phyloP scores from a whole-genome alignment of 768 basidiomycete genomes.

The Suillus alpinus region DNA sequence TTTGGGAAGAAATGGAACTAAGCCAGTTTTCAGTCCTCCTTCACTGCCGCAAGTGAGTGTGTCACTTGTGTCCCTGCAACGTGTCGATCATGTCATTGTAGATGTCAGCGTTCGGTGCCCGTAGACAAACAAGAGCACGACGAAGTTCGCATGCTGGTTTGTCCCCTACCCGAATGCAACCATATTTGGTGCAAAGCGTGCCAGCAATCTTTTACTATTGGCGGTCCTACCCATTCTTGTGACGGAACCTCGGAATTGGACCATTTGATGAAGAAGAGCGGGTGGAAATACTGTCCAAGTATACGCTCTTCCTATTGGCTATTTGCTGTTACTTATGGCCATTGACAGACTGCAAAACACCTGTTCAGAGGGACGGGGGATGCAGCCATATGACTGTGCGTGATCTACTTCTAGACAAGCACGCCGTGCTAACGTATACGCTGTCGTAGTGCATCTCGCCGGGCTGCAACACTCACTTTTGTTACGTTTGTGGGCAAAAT shows the following conservation, averaged over 20 bases:
- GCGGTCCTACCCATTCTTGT: constrained; percentile 50
- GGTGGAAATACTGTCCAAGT: constrained; percentile 69
- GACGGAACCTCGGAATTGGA: constrained; percentile 56
- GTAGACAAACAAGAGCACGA: constrained; percentile 51
- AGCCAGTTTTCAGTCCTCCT: constrained; percentile 40
- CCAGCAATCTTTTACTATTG: constrained; percentile 36
- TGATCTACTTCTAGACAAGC: neutral
- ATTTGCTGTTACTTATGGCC: neutral
- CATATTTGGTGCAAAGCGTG: constrained; percentile 64
- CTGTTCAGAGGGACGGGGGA: constrained; percentile 49
- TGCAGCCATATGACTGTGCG: constrained; percentile 62
- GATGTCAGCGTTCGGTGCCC: constrained; percentile 47
- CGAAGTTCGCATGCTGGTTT: constrained; percentile 39
- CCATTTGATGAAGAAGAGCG: constrained; percentile 47
- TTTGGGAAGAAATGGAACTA: constrained; percentile 48
- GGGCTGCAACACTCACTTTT: constrained; percentile 61
- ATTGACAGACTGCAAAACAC: constrained; percentile 41
- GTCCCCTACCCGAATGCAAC: constrained; percentile 46
- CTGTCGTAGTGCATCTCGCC: constrained; percentile 47
- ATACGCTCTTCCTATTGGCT: constrained; percentile 10
- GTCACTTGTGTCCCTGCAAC: neutral
- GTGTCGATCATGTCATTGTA: constrained; percentile 17
- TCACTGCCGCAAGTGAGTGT: constrained; percentile 49
- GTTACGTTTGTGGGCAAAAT: constrained; percentile 46
- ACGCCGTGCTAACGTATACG: neutral